These are phyloP conservation scores for Clonostachys byssicola DNA, from an alignment of 2,329 filamentous ascomycete genomes.

Conservation along the genomic window DNA sequence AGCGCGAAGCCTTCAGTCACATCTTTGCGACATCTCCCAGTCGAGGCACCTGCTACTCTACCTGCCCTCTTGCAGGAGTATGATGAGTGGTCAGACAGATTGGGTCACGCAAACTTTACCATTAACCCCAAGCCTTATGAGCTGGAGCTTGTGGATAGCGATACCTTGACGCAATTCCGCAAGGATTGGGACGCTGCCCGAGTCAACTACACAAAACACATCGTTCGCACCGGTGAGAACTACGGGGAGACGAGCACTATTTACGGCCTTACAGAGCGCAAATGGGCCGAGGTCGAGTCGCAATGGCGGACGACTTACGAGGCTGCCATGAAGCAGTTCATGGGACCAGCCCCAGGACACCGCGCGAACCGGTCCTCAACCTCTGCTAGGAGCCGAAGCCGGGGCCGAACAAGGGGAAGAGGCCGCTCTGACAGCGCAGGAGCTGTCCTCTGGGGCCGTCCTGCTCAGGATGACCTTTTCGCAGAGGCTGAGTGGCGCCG, in stretches of 20 bases:
- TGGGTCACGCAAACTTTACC: constrained; percentile 92
- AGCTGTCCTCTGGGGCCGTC: constrained; percentile 17
- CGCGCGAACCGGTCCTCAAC: constrained; percentile 3
- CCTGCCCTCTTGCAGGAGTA: constrained; percentile 63
- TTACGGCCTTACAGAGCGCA: constrained; percentile 79
- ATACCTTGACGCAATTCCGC: constrained; percentile 58
- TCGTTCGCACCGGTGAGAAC: constrained; percentile 83
- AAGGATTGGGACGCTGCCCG: constrained; percentile 80
- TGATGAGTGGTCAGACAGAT: constrained; percentile 78
- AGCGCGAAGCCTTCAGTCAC: constrained; percentile 74
- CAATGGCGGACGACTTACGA: constrained; percentile 71
- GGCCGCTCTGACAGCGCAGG: constrained; percentile 33
- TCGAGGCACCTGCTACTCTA: constrained; percentile 49
- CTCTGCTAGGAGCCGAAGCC: constrained; percentile 24
- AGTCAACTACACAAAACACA: constrained; percentile 83
- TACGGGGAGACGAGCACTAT: constrained; percentile 88
- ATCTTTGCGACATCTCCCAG: constrained; percentile 60
- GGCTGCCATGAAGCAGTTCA: constrained; percentile 39
- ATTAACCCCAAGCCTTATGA: constrained; percentile 79
- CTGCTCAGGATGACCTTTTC: constrained; percentile 28
- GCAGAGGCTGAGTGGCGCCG: constrained; percentile 36
- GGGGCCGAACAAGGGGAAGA: constrained; percentile 31
- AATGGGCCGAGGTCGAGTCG: constrained; percentile 79
- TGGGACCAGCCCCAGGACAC: constrained; percentile 24
- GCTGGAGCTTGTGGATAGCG: constrained; percentile 57